Evolutionary conservation across 2,329 filamentous ascomycete genomes (phyloP), one percentile per base, ranked within the genome.

Genomic region (Colletotrichum eremochloae): DNA sequence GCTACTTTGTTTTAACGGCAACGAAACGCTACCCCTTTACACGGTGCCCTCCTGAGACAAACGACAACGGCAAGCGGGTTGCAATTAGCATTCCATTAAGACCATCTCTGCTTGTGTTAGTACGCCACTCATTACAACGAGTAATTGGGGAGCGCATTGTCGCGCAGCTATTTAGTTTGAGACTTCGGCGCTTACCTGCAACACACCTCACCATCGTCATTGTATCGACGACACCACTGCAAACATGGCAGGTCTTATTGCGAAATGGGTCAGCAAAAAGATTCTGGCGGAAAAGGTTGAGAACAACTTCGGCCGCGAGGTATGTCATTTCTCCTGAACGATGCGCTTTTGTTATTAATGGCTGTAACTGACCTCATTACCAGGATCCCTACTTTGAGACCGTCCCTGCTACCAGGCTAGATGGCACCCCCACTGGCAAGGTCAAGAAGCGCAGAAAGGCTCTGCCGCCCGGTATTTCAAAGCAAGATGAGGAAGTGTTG

Each of bases 331-430:
- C 63, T 38, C 15, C 36, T 71, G 42, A 42, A 31, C 7, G 40
- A 9, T 44, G 44, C 42, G 20, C 24, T 38, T 40, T n/a, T 58
- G 14, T 42, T 42, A 8, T 24, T n/a, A 14, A 14, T 58, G 53
- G 33, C 75, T 81, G 48, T 82, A 81, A 64, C 71, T 74, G 58
- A 76, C 72, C 55, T 74, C 46, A 75, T 69, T 58, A 11, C 20
- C 77, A 98, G 94, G 95, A 98, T 80, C 95, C 95, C 7, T 97
- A 95, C 84, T 97, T 95, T 78, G 94, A 97, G 81, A 87, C 91
- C 76, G 91, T 97, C 46, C 91, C 92, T 31, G 92, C 95, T 53
- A 93, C 93, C 11, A 88, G 90, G 74, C 85, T 93, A 53, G 84
- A 90, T 75, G 90, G 91, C 71, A 89, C 86, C 66, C 90, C 91